Evolutionary conservation across 2,329 filamentous ascomycete genomes (phyloP), one percentile per base, ranked within the genome.

Genomic region (Graphium sp.): DNA sequence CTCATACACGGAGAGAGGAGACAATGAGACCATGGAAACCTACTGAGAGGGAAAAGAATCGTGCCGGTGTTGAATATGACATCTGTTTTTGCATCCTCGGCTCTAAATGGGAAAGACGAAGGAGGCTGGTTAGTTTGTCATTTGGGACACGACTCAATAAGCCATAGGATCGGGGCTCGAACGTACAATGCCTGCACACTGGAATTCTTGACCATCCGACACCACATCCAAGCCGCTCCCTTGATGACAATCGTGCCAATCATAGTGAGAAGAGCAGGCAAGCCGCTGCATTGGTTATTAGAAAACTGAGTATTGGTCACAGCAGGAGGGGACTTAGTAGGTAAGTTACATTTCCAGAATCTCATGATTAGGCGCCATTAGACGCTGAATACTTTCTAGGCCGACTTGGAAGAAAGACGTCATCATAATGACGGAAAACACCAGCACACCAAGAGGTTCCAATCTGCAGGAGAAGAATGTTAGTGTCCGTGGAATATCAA

Each of bases 41-140:
- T 49, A 69, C 65, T 42, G 7, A 91, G 67, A 2, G 84, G 84
- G 45, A 92, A 92, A 15, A 89, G 62, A 43, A 92, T 89, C 37
- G 78, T 84, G 42, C 89, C 87, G 1, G 70, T 71, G 52, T 93
- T 93, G 65, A 93, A 93, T 18, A 92, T 73, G 17, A 93, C 79
- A 43, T 92, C 80, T 0, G 80, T 77, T 43, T 60, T 56, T 29
- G 60, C 60, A 35, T 66, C 61, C 17, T 62, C 56, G 19, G 61
- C 61, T 30, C 56, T 60, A 15, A 11, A 34, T 24, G 17, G 27
- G 21, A 9, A 3, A 6, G 23, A 10, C 27, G 24, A n/a, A 20
- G 13, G 10, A 15, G 12, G 13, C 29, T 13, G 6, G 14, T 7
- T 22, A n/a, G 17, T 22, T 28, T 28, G 26, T 31, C 14, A 28